phyloP scores from a whole-genome alignment of 805 yeast species.

The Komagataella phaffii region DNA sequence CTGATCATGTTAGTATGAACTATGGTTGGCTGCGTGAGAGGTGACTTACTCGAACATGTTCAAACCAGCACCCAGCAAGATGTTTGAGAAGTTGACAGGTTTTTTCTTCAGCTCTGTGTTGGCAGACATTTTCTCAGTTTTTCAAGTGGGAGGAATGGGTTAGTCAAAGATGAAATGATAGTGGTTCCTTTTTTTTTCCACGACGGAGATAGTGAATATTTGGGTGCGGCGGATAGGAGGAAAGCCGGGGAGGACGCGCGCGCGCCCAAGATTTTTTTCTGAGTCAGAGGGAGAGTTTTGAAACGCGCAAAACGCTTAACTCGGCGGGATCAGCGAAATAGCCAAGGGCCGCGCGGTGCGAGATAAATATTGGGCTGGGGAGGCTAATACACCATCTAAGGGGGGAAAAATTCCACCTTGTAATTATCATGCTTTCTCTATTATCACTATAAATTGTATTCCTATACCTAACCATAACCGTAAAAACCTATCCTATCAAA shows the following conservation, averaged over 20 bases:
- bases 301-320: neutral
- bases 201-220: neutral
- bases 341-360: neutral
- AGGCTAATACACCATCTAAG: no score
- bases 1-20: constrained; percentile 7
- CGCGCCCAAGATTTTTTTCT: neutral
- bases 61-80: constrained; percentile 85
- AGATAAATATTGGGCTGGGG: neutral
- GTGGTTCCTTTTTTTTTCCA: neutral
- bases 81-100: constrained; percentile 79
- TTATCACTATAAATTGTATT: no score
- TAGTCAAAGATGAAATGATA: neutral
- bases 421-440: neutral
- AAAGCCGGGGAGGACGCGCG: neutral
- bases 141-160: neutral
- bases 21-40: neutral
- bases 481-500: neutral
- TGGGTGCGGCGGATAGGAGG: neutral
- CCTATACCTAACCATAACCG: neutral
- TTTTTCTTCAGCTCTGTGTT: constrained; percentile 47
- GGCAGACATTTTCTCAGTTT: neutral
- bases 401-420: neutral
- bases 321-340: neutral
- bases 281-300: neutral
- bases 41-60: constrained; percentile 59